A percentile compares a stretch with the other conserved stretches of the same genome.
Evolutionary conservation across 2,329 filamentous ascomycete genomes (phyloP).

Genomic region (Ophiostoma australiae): DNA sequence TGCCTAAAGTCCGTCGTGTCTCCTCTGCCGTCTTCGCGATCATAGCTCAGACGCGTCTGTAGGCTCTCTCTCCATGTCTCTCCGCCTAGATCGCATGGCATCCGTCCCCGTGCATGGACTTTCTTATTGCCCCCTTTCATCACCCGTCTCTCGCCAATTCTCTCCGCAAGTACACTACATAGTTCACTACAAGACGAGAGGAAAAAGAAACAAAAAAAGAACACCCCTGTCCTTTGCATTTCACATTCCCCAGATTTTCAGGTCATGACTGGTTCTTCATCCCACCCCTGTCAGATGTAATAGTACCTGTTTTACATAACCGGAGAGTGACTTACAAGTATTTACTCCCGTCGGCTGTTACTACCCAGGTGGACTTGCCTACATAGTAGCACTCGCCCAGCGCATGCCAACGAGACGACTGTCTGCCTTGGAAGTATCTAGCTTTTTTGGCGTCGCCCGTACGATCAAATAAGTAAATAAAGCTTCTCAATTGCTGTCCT

Average conservation of each 20-base stretch:
- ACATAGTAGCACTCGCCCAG: neutral
- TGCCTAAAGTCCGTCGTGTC: neutral
- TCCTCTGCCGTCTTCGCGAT: neutral
- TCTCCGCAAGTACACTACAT: neutral
- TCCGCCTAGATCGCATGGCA: neutral
- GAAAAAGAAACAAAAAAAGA: too few relatives aligned
- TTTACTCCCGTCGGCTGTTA: constrained; percentile 8
- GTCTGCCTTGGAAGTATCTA: neutral
- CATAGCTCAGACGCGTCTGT: neutral
- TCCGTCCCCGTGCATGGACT: neutral
- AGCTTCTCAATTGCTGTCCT: neutral
- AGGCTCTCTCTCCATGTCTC: neutral
- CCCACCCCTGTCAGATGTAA: too few relatives aligned
- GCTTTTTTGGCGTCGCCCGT: neutral
- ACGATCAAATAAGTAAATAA: neutral
- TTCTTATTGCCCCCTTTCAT: neutral
- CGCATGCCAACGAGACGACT: neutral
- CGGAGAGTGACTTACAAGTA: neutral
- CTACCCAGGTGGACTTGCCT: neutral
- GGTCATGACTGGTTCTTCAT: too few relatives aligned
- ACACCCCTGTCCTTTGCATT: too few relatives aligned
- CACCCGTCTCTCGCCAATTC: neutral
- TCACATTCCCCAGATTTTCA: too few relatives aligned
- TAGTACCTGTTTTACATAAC: too few relatives aligned
- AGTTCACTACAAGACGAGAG: too few relatives aligned